A percentile compares a stretch with the other conserved stretches of the same genome.
Conservation (phyloP, 495 filamentous ascomycete species). For the Daldinia vernicosa region DNA sequence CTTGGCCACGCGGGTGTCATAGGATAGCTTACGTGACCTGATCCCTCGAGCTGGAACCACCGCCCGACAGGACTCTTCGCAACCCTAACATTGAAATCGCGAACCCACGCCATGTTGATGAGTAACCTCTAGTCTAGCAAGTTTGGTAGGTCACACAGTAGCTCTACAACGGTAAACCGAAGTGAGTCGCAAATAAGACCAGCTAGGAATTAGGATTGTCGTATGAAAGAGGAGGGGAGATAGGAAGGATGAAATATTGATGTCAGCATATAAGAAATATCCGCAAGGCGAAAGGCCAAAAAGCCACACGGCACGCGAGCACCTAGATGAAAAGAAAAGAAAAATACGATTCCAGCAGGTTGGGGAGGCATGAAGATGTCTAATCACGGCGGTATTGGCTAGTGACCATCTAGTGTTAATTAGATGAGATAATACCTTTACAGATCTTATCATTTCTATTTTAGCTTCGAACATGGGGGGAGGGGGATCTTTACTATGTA, state of each 20-base stretch:
- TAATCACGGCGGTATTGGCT: conserved; percentile 21
- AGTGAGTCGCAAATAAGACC: background rate
- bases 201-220: background rate
- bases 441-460: conserved; percentile 27
- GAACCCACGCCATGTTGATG: conserved; percentile 57
- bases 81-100: conserved; percentile 62
- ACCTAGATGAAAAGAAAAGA: background rate
- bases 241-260: conserved; percentile 3
- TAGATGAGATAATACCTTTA: conserved; percentile 36
- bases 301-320: conserved; percentile 15
- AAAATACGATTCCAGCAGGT: conserved; percentile 7
- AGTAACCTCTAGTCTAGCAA: background rate
- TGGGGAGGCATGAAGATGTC: conserved; percentile 21
- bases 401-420: conserved; percentile 22
- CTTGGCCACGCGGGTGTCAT: background rate
- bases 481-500: background rate
- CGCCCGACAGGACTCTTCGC: conserved; percentile 69
- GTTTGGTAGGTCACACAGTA: background rate
- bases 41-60: conserved; percentile 79
- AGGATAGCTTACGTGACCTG: conserved; percentile 69
- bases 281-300: conserved; percentile 1
- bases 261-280: conserved; percentile 1
- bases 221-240: background rate
- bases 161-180: background rate
- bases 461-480: conserved; percentile 12